A percentile compares a stretch with the other conserved stretches of the same genome.
phyloP scores from a whole-genome alignment of 2,329 filamentous ascomycete species.

The Pestalotiopsis sp. region DNA sequence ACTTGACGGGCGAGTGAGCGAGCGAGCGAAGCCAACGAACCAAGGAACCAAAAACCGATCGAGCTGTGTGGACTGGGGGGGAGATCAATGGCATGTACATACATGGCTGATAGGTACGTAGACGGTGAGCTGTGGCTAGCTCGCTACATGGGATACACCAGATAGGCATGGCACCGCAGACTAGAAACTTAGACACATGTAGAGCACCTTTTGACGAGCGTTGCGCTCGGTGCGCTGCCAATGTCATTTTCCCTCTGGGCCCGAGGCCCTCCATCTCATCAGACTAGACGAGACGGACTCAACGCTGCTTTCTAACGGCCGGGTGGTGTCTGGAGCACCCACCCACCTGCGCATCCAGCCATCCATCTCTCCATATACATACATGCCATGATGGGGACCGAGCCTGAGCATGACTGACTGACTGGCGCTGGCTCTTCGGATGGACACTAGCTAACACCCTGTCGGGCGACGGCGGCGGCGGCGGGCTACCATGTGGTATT shows the following conservation, averaged over 20 bases:
- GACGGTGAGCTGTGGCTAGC: neutral
- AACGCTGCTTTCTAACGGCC: conserved; percentile 10
- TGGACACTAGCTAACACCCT: neutral
- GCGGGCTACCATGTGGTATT: neutral
- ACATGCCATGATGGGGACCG: neutral
- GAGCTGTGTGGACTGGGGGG: neutral
- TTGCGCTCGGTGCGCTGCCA: conserved; percentile 6
- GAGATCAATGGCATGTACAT: neutral
- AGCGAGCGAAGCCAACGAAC: neutral
- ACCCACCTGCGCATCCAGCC: neutral
- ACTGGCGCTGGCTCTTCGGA: neutral
- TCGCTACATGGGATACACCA: neutral
- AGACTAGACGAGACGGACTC: conserved; percentile 1
- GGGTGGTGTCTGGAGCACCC: neutral
- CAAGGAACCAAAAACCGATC: neutral
- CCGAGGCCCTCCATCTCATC: conserved; percentile 1
- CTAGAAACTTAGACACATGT: neutral
- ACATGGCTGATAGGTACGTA: neutral
- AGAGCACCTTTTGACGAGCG: conserved; percentile 6
- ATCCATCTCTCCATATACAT: neutral
- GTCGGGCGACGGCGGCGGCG: neutral
- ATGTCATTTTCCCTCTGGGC: neutral
- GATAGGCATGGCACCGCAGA: neutral
- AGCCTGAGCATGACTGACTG: neutral
- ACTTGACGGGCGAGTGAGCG: neutral